Evolutionary conservation across 306 rosid species (phyloP), one percentile per base, ranked within the genome.

Genomic region (Trifolium repens): DNA sequence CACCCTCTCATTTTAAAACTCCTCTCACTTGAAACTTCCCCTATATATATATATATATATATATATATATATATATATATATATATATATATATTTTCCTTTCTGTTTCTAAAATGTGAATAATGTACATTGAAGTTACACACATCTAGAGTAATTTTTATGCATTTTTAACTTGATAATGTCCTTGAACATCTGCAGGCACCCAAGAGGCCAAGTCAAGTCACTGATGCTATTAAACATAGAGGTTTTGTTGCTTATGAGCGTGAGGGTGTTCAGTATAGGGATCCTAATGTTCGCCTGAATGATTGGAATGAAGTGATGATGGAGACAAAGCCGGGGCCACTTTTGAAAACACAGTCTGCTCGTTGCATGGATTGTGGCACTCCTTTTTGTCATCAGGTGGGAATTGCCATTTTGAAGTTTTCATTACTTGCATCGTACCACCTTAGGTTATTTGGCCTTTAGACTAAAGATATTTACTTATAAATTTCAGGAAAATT

Each of bases 291-390:
- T 37, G 84, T 84, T 78, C 88, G 99, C 39, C 80, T 96, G 92
- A 79, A 75, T 72, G 99, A 96, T 57, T 96, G 99, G 99, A 78
- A 84, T 7, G 99, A 96, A 81, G 99, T 96, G 80, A 89, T 89
- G 99, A 88, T 86, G 87, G 92, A 89, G 82, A 76, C 92, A 62
- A 82, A 92, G 85, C 97, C 99, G 37, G 99, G 98, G 19, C 93
- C 99, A 55, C 99, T 96, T 72, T 59, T 96, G 78, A 90, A 88
- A 73, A 96, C 99, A 55, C 99, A 96, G 69, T 90, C 99, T 16
- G 99, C 99, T 44, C 98, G 99, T 50, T 96, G 99, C 89, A 96
- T 96, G 99, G 99, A 96, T 78, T 96, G 99, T 74, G 99, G 99
- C 19, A 96, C 99, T 74, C 99, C 99, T 60, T 94, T 94, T 84